Evolutionary conservation across 2,329 filamentous ascomycete genomes (phyloP).

Genomic region (Cladorrhinum sp.): DNA sequence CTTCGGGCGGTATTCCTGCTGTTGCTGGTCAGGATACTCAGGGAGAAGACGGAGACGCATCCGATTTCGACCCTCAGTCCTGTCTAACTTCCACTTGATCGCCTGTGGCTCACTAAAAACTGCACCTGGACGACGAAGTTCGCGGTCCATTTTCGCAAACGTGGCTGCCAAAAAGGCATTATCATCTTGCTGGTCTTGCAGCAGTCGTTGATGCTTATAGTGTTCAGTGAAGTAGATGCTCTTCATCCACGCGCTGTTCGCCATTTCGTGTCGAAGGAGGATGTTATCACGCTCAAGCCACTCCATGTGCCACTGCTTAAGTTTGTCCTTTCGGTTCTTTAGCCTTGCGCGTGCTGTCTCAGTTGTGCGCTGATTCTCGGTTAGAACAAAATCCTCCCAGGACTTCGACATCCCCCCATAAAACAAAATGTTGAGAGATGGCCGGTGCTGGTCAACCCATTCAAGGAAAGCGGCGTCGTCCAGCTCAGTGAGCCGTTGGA

Average conservation of each 20-base stretch:
- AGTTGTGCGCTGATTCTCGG: conserved; percentile 77
- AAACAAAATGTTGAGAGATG: conserved; percentile 78
- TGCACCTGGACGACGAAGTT: conserved; percentile 75
- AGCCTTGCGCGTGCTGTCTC: conserved; percentile 71
- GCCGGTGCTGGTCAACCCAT: conserved; percentile 82
- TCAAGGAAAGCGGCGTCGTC: conserved; percentile 84
- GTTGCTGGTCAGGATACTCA: conserved; percentile 61
- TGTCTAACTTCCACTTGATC: conserved; percentile 86
- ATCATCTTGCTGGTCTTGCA: conserved; percentile 94
- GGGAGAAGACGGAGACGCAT: conserved; percentile 88
- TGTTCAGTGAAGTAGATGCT: conserved; percentile 93
- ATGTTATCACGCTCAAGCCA: conserved; percentile 66
- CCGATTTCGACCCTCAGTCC: conserved; percentile 91
- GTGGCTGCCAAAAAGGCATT: conserved; percentile 71
- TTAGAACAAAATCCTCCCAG: conserved; percentile 84
- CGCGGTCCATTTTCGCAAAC: conserved; percentile 74
- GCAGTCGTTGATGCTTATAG: conserved; percentile 80
- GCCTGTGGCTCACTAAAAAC: conserved; percentile 66
- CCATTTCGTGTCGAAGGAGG: conserved; percentile 77
- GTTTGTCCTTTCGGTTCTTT: conserved; percentile 73
- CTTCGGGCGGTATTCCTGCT: conserved; percentile 82
- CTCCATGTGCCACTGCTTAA: conserved; percentile 76
- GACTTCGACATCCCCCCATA: conserved; percentile 73
- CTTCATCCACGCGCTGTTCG: conserved; percentile 87
- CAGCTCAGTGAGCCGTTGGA: conserved; percentile 79